Percentiles rank a stretch among this genome's conserved stretches.
Conservation (phyloP, 257 asterid genomes). For the Gentiana straminea region DNA sequence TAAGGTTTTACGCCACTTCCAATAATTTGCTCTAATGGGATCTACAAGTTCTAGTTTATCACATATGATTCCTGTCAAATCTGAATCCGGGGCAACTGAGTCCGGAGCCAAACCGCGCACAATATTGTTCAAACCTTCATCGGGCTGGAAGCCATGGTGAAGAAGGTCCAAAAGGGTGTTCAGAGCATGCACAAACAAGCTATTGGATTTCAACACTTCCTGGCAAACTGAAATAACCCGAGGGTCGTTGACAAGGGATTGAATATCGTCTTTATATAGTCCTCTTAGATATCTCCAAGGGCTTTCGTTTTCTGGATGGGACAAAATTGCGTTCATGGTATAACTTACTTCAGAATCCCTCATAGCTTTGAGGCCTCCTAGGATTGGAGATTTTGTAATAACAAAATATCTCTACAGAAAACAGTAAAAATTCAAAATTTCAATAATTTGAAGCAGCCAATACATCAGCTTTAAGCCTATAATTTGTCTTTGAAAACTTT, state of each 20-base stretch:
- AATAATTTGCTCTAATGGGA: conserved; percentile 69
- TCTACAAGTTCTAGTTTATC: conserved; percentile 49
- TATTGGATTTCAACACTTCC: conserved; percentile 39
- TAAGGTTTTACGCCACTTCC: conserved; percentile 77
- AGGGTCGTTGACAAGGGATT: conserved; percentile 47
- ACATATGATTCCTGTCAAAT: conserved; percentile 34
- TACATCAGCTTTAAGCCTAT: no score
- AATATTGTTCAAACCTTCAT: conserved; percentile 47
- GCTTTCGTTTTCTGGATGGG: conserved; percentile 75
- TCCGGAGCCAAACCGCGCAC: conserved; percentile 28
- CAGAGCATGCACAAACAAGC: conserved; percentile 47
- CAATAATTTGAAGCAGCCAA: no score
- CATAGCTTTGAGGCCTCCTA: conserved; percentile 56
- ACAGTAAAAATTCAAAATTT: background rate
- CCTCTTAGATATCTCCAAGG: conserved; percentile 97
- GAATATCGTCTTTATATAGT: conserved; percentile 40
- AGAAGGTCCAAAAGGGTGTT: conserved; percentile 76
- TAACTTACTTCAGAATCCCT: conserved; percentile 76
- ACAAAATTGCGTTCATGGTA: conserved; percentile 53
- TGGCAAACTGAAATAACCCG: conserved; percentile 51
- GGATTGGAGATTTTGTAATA: conserved; percentile 65
- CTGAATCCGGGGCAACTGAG: conserved; percentile 17
- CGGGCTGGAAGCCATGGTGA: conserved; percentile 40
- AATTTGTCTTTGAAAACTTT: no score
- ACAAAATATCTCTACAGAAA: conserved; percentile 71